Base-by-base conservation (phyloP, 2,329 filamentous ascomycete species). In the Thielaviopsis ethacetica region DNA sequence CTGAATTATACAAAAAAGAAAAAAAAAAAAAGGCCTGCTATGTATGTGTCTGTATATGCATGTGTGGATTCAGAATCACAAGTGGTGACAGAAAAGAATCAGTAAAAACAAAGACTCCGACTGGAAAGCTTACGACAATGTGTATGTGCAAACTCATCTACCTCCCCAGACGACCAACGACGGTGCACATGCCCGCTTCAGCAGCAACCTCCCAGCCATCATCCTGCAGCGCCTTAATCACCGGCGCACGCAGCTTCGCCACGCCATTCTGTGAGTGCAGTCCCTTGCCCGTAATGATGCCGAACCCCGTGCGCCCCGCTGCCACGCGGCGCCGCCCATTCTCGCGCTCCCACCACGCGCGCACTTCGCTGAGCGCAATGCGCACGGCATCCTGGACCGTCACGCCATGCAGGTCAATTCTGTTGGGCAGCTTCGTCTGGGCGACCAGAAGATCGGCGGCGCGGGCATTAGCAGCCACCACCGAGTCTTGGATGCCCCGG, bases 201-300 rank as follows among this genome's bases (percentile, higher is more conserved):
- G 86, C 77, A 67, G 89, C 81, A 38, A 93, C 75, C 67, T 81
- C 89, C 91, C 91, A 97, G 0, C 90, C 90, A 62, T 91, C 87
- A 52, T 80, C 77, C 47, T 83, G 76, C 50, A 97, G 73, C 67
- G 83, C 84, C 66, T 82, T 84, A 53, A 79, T 83, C n/a, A 97
- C 90, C 17, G 86, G 86, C 59, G 85, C 85, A 5, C 90, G 85
- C 61, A 97, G 69, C 64, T 82, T 83, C 1, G 86, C 88, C 59
- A 80, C 84, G 0, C 90, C 89, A 57, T 85, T 83, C 53, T 82
- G 78, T 65, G 83, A 93, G 70, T 97, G 91, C 58, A 78, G 77
- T 1, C 91, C 91, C 15, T 84, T 68, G 0, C 91, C 91, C 2
- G 90, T 95, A 58, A 97, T 80, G 61, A 97, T 83, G 47, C 79